Percentiles rank a stretch among this genome's conserved stretches.
These are phyloP conservation scores for Physaria fendleri DNA, from an alignment of 345 rosid species.

Conservation along the genomic window DNA sequence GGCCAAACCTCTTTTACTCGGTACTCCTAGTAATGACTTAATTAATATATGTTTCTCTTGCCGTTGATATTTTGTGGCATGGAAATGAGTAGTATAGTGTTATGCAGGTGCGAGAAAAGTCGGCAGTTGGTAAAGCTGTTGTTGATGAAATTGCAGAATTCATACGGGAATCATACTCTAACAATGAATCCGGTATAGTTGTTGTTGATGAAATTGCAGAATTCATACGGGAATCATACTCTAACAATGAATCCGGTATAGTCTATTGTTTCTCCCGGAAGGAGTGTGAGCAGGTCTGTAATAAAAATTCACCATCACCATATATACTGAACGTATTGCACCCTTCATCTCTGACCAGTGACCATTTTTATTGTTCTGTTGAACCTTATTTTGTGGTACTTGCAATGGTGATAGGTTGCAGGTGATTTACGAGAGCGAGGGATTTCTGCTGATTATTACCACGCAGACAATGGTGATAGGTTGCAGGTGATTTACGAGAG, in stretches of 20 bases:
- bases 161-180: conserved; percentile 70
- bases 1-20: conserved; percentile 92
- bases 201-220: conserved; percentile 85
- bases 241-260: conserved; percentile 87
- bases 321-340: not conserved
- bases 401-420: too few species aligned
- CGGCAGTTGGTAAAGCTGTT: conserved; percentile 68
- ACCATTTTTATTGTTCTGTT: too few species aligned
- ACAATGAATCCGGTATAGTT: conserved; percentile 81
- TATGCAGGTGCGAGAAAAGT: conserved; percentile 74
- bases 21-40: conserved; percentile 33
- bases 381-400: too few species aligned
- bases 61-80: conserved; percentile 5
- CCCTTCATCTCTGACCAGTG: too few species aligned
- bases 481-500: too few species aligned
- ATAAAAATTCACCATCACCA: not conserved
- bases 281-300: conserved; percentile 90
- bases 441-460: too few species aligned
- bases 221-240: conserved; percentile 66
- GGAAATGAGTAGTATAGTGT: conserved; percentile 6
- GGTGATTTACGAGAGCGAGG: too few species aligned
- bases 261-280: conserved; percentile 94
- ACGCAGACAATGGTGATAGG: too few species aligned
- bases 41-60: not conserved
- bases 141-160: conserved; percentile 83